Evolutionary conservation across 2,329 filamentous ascomycete species (phyloP).

Genomic region (Diaporthe caulivora): DNA sequence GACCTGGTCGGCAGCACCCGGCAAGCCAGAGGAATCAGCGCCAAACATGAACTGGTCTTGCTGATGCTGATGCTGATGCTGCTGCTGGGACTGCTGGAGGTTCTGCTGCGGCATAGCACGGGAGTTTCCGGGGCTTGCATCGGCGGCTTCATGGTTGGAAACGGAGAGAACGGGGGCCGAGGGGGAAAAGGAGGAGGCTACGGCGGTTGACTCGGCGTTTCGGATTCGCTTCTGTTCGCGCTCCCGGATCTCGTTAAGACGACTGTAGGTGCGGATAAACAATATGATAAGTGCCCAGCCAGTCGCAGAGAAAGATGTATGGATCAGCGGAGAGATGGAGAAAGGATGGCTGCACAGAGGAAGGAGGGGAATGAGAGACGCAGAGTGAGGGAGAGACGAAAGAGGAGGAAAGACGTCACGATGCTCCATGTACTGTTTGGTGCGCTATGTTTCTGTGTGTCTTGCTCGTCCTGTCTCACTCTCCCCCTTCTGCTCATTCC

Average conservation of each 20-base stretch:
- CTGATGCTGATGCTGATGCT: slow-evolving; percentile 27
- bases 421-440: not conserved
- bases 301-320: not conserved
- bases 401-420: not conserved
- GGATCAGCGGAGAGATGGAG: not conserved
- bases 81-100: slow-evolving; percentile 14
- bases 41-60: slow-evolving; percentile 32
- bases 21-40: slow-evolving; percentile 13
- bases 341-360: not conserved
- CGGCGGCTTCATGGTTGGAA: slow-evolving; percentile 21
- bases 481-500: not conserved
- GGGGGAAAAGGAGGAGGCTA: slow-evolving; percentile 14
- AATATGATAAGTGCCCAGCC: slow-evolving; percentile 19
- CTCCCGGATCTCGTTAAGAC: slow-evolving; percentile 36
- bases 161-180: slow-evolving; percentile 23
- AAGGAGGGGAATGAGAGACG: not conserved
- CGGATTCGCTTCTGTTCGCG: slow-evolving; percentile 32
- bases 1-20: slow-evolving; percentile 27
- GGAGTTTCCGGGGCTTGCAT: slow-evolving; percentile 5
- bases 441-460: not conserved
- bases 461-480: not conserved
- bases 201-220: slow-evolving; percentile 17
- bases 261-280: slow-evolving; percentile 5
- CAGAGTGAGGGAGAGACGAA: too few species aligned
- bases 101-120: slow-evolving; percentile 11